Base-by-base conservation (phyloP, 805 yeast species). In the Cephaloascus fragrans region DNA sequence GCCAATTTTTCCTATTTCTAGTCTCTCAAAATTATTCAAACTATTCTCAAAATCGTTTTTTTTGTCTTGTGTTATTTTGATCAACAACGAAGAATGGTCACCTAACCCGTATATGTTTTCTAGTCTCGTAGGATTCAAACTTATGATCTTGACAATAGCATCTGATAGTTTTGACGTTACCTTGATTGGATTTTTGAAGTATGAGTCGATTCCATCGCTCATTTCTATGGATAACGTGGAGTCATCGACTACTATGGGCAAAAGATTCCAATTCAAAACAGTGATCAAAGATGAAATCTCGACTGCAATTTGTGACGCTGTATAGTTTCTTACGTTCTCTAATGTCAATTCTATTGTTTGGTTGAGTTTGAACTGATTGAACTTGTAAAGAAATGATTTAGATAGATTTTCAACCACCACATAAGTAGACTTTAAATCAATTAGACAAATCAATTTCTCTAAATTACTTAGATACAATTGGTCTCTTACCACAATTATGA, bases 81-180 rank as follows among this genome's bases (percentile, higher is more conserved):
- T 64, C 31, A 83, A 62, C 18, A 69, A 58, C 19, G 61, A 54
- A 0, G 89, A 68, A 37, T 67, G 64, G 19, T 64, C 61, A 1
- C 95, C 95, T 47, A 80, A 75, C 12, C 77, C 70, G 35, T 67
- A 75, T 3, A 71, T 56, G 41, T 78, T 74, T 32, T 80, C 77
- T 23, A 79, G 58, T 45, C 76, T 65, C 19, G 74, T 39, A 6
- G 45, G 39, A 45, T 62, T 41, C 56, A 62, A 28, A 64, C 70
- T 39, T 57, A 75, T 38, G 10, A 80, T 42, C 18, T 64, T 57
- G 14, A 80, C 54, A 29, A 84, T 48, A 0, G 76, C 60, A 23
- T 67, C 57, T 1, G 84, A 73, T 2, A 82, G 49, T 34, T 55
- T 48, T 19, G 72, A 62, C 0, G 79, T 58, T 5, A 75, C 67